Percentiles rank a stretch among this genome's conserved stretches.
phyloP scores from a whole-genome alignment of 2,329 filamentous ascomycete species.

The Aspergillus sp. region DNA sequence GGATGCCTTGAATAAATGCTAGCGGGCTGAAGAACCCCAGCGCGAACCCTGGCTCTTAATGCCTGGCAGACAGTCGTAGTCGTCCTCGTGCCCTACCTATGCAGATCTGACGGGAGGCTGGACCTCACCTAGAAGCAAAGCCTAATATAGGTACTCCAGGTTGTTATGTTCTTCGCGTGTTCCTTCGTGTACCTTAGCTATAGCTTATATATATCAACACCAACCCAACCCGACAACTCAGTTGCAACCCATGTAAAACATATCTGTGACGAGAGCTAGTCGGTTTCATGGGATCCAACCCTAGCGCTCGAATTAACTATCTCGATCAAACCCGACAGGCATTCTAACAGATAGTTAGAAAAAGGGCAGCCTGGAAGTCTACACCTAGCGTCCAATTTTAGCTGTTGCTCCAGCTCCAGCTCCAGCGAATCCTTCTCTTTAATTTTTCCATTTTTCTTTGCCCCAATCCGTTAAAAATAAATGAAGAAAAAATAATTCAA shows the following conservation, averaged over 20 bases:
- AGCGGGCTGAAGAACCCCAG: not conserved
- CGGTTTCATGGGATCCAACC: not conserved
- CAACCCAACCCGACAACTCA: not conserved
- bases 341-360: too few species aligned
- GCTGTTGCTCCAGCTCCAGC: too few species aligned
- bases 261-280: not conserved
- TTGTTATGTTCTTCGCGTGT: not conserved
- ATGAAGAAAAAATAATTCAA: not conserved
- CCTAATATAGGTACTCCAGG: conserved; percentile 5
- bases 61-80: not conserved
- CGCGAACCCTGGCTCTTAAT: not conserved
- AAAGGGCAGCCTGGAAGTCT: too few species aligned
- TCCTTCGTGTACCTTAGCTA: not conserved
- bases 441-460: not conserved
- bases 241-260: not conserved
- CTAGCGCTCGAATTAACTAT: not conserved
- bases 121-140: not conserved
- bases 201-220: not conserved
- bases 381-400: too few species aligned
- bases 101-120: not conserved
- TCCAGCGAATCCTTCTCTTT: not conserved
- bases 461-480: too few species aligned
- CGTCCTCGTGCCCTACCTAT: not conserved
- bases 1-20: not conserved
- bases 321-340: not conserved